Base-by-base conservation (phyloP, 1,284 basidiomycete genomes). In the Lentinus polychrous region DNA sequence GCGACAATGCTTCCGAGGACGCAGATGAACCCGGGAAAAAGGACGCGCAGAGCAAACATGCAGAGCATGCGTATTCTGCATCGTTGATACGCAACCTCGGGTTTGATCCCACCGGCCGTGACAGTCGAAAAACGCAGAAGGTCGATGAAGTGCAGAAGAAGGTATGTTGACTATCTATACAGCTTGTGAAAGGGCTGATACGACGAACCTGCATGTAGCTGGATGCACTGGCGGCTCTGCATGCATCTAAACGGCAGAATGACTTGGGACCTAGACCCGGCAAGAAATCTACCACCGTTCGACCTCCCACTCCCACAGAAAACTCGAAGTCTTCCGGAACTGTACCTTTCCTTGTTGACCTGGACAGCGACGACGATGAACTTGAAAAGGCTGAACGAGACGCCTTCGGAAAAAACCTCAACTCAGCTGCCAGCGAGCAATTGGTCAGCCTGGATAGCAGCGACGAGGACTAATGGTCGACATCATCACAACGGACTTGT, bases 21-120 rank as follows among this genome's bases (percentile, higher is more conserved):
- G 32, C 36, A 11, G 40, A 53, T 17, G 49, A 51, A 20, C 51
- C 52, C 2, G 55, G 33, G 17, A 43, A 48, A 6, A 41, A 46
- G 6, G 49, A 53, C 27, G 5, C 6, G 20, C 2, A 36, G 32
- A 17, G 20, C 11, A 53, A 60, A 45, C 45, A 52, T 31, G 54
- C 49, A 35, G 77, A 46, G 62, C 71, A 67, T 41, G 72, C 75
- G 2, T 88, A 83, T 61, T 80, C 82, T 33, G 81, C 82, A 0
- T 66, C 69, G 39, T 61, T 84, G 24, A 78, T 90, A 58, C 81
- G 81, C 55, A 69, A 74, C 8, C 69, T 90, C 11, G 86, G 86
- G 1, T 90, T 89, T 50, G 83, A 90, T 64, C 86, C 86, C 20
- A 76, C 78, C 0, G 58, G 70, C 3, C 80, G 77, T 53, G 63